Evolutionary conservation across 2,329 filamentous ascomycete genomes (phyloP).

Genomic region (Ophiostoma tasmaniense): DNA sequence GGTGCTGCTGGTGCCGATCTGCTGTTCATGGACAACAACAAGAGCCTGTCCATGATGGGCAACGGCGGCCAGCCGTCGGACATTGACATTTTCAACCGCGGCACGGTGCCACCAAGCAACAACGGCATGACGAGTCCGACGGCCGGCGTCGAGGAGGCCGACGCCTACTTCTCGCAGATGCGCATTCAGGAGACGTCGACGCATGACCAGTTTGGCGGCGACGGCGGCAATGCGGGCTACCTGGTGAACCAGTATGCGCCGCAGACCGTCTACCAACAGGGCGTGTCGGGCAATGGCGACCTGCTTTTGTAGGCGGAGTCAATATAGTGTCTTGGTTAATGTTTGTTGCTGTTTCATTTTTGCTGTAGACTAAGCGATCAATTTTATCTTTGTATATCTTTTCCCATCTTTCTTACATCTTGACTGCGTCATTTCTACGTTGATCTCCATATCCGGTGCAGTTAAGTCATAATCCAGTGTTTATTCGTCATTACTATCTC

Average conservation of each 20-base stretch:
- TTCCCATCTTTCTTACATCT: not conserved
- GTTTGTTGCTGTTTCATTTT: not conserved
- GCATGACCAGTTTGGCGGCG: conserved; percentile 52
- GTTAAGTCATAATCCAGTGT: not conserved
- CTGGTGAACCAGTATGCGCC: conserved; percentile 78
- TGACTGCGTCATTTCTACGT: not conserved
- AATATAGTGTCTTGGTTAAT: not conserved
- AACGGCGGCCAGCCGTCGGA: conserved; percentile 44
- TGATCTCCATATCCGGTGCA: no score
- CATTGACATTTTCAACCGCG: conserved; percentile 37
- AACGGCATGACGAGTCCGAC: conserved; percentile 47
- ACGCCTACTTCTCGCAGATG: conserved; percentile 81
- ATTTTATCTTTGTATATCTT: not conserved
- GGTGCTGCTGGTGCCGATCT: conserved; percentile 21
- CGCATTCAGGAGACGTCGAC: conserved; percentile 46
- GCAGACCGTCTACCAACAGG: conserved; percentile 64
- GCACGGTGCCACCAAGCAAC: conserved; percentile 19
- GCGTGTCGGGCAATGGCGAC: conserved; percentile 59
- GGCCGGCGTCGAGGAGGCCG: conserved; percentile 76
- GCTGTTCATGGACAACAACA: conserved; percentile 42
- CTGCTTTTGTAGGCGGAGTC: conserved; percentile 43
- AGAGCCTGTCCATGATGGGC: conserved; percentile 52
- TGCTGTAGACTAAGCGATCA: not conserved
- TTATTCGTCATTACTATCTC: not conserved
- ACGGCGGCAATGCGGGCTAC: conserved; percentile 46